These are phyloP conservation scores for Brassica nigra DNA, from an alignment of 345 rosid species.

Conservation along the genomic window DNA sequence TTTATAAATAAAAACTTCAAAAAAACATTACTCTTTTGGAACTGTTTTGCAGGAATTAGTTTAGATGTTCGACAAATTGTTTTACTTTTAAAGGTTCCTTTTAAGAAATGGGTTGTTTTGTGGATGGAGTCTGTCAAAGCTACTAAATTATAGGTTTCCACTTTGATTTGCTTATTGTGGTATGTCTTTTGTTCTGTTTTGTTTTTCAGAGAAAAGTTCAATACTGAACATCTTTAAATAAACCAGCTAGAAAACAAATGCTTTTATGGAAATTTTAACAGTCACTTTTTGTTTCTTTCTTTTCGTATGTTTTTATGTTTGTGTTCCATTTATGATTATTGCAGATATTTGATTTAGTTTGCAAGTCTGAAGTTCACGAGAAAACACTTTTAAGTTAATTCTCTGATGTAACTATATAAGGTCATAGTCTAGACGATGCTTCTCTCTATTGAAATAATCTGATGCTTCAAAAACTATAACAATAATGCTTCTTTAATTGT, in stretches of 20 bases:
- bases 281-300: not conserved
- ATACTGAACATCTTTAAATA: not conserved
- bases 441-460: not conserved
- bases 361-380: too few relatives aligned
- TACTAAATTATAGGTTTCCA: not conserved
- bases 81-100: not conserved
- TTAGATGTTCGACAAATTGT: not conserved
- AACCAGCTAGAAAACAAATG: not conserved
- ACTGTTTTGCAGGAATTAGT: not conserved
- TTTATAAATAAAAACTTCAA: not conserved
- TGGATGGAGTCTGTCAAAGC: not conserved
- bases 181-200: not conserved
- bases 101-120: not conserved
- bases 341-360: too few relatives aligned
- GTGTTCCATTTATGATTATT: too few relatives aligned
- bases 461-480: not conserved
- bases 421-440: not conserved
- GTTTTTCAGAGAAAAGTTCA: not conserved
- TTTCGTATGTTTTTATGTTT: too few relatives aligned
- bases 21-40: not conserved
- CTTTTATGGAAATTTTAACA: not conserved
- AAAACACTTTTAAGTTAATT: too few relatives aligned
- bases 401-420: not conserved
- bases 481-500: too few relatives aligned
- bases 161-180: not conserved